phyloP scores from a whole-genome alignment of 2,329 filamentous ascomycete species.

The Aspergillus fructus region DNA sequence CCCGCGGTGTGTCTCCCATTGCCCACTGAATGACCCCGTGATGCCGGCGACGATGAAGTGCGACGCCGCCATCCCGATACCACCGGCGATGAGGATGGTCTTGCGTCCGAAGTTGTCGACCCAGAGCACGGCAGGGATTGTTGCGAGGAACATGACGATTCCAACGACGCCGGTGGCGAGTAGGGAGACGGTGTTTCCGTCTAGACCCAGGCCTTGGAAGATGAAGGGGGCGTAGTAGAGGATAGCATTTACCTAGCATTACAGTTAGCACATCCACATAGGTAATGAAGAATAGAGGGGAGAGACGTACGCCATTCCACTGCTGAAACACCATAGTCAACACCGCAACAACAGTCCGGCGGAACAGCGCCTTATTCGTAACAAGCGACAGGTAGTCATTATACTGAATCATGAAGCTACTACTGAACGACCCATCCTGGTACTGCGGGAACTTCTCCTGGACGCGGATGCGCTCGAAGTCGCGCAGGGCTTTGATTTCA shows the following conservation, averaged over 20 bases:
- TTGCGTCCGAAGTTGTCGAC: slow-evolving; percentile 43
- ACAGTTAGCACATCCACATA: too few species aligned
- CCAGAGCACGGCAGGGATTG: slow-evolving; percentile 41
- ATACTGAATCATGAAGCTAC: slow-evolving; percentile 57
- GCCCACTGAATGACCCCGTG: neutral
- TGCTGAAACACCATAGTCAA: slow-evolving; percentile 33
- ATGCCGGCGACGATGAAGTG: slow-evolving; percentile 73
- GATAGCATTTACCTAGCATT: slow-evolving; percentile 24
- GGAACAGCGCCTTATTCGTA: slow-evolving; percentile 37
- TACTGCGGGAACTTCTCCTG: slow-evolving; percentile 64
- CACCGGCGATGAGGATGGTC: slow-evolving; percentile 48
- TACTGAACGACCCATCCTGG: slow-evolving; percentile 44
- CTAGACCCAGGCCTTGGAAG: slow-evolving; percentile 35
- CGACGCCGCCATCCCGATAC: slow-evolving; percentile 68
- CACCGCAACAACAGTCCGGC: slow-evolving; percentile 34
- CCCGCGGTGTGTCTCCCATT: slow-evolving; percentile 56
- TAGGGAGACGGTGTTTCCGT: slow-evolving; percentile 37
- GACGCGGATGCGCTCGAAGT: slow-evolving; percentile 70
- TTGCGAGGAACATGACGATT: slow-evolving; percentile 37
- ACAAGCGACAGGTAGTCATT: slow-evolving; percentile 26
- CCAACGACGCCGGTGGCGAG: slow-evolving; percentile 43
- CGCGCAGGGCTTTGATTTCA: slow-evolving; percentile 72
- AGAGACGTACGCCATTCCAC: slow-evolving; percentile 3
- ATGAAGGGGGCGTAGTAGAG: slow-evolving; percentile 41
- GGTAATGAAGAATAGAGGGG: too few species aligned